These are phyloP conservation scores for Rhizopogon roseolus DNA, from an alignment of 768 basidiomycete species.

Conservation along the genomic window DNA sequence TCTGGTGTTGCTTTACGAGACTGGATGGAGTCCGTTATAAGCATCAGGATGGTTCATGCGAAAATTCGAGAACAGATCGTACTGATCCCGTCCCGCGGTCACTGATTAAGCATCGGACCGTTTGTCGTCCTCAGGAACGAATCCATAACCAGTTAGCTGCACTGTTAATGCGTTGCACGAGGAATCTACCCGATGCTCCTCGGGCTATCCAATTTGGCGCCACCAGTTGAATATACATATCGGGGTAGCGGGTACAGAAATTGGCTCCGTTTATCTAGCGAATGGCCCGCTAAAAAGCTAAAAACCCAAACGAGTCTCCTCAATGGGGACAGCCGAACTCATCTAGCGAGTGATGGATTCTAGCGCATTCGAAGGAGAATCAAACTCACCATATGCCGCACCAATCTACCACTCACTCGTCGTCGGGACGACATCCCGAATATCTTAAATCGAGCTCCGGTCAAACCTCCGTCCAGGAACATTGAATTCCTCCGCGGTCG, in stretches of 20 bases:
- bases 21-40: conserved; percentile 19
- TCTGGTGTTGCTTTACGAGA: not conserved
- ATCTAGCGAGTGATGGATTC: conserved; percentile 11
- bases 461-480: not conserved
- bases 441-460: conserved; percentile 1
- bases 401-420: conserved; percentile 11
- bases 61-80: conserved; percentile 20
- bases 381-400: conserved; percentile 10
- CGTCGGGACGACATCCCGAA: conserved; percentile 20
- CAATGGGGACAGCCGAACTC: conserved; percentile 16
- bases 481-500: not conserved
- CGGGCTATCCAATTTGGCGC: conserved; percentile 25
- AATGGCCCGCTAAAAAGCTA: conserved; percentile 25
- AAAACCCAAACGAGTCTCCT: conserved; percentile 30
- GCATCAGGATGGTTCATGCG: conserved; percentile 6
- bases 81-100: conserved; percentile 16
- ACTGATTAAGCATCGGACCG: conserved; percentile 20
- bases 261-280: conserved; percentile 12
- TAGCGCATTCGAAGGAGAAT: conserved; percentile 16
- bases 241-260: conserved; percentile 10
- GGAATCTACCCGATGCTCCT: conserved; percentile 25
- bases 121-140: conserved; percentile 15
- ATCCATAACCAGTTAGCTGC: conserved; percentile 14
- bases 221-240: conserved; percentile 17
- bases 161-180: conserved; percentile 19